Evolutionary conservation across 2,329 filamentous ascomycete species (phyloP), one percentile per base, ranked within the genome.

Genomic region (Thielaviopsis populi): DNA sequence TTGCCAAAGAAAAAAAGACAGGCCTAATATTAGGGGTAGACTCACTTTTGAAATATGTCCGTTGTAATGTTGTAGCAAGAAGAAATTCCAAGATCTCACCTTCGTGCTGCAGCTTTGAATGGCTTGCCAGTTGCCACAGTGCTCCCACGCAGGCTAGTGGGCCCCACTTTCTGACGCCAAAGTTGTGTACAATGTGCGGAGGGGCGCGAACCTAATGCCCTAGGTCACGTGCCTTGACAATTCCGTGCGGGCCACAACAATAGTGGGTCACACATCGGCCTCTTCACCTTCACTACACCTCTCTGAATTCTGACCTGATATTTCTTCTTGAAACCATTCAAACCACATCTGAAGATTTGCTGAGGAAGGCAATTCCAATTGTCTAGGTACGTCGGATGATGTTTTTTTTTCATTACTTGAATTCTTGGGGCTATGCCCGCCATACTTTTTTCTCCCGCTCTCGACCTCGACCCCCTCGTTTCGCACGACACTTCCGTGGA

Each of bases 311-410:
- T 53, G 42, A 59, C 50, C 15, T 15, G 41, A n/a, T 54, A 48
- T 69, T 67, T 67, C 67, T 68, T 70, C 70, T 69, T 71, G 71
- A 72, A 71, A 69, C 70, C 73, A 73, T 59, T 30, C 61, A 63
- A 63, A 61, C 74, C 75, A 74, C 76, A 80, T 81, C 78, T 80
- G 75, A 79, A 75, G 75, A 78, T 78, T 72, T 82, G 80, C 80
- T 83, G 80, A 83, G 80, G 80, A 83, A 78, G 80, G 79, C 80
- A 82, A 77, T 79, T 75, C 70, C 72, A 78, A 79, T 80, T 82
- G 80, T 83, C 80, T 80, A 83, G 80, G 80, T 83, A 82, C 71
- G 80, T 83, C 77, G 78, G 74, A 75, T 75, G 77, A 79, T 79
- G 77, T 74, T 77, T 74, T 66, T 66, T 22, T 58, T 61, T 40